A percentile compares a stretch with the other conserved stretches of the same genome.
Evolutionary conservation across 306 rosid genomes (phyloP).

Genomic region (Pyrus bretschneideri): DNA sequence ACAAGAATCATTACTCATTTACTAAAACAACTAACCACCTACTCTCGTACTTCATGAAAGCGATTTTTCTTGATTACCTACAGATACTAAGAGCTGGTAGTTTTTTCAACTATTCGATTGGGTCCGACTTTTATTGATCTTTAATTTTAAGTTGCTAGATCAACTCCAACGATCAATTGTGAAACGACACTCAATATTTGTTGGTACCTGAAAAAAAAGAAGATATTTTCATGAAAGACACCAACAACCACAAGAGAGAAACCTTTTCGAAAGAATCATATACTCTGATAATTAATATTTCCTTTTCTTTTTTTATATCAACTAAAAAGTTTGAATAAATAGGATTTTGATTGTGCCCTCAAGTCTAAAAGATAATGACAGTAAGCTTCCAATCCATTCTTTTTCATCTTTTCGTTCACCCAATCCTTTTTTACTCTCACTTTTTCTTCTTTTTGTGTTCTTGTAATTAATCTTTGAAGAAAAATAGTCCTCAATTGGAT

Average conservation of each 20-base stretch:
- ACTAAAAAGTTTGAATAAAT: background rate
- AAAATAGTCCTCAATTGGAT: background rate
- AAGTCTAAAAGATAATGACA: background rate
- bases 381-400: slow-evolving; percentile 23
- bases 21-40: slow-evolving; percentile 33
- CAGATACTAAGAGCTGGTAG: too few relatives aligned
- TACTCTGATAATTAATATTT: background rate
- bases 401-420: background rate
- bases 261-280: background rate
- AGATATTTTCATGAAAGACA: background rate
- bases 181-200: background rate
- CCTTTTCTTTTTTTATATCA: background rate
- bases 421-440: background rate
- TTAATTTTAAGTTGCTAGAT: too few relatives aligned
- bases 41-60: background rate
- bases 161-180: too few relatives aligned
- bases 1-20: slow-evolving; percentile 64
- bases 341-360: background rate
- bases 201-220: too few relatives aligned
- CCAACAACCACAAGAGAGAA: background rate
- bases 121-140: background rate
- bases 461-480: background rate
- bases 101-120: too few relatives aligned
- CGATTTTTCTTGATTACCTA: background rate
- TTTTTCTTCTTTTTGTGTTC: slow-evolving; percentile 1